phyloP scores from a whole-genome alignment of 306 rosid species.

The Pachyrhizus erosus region DNA sequence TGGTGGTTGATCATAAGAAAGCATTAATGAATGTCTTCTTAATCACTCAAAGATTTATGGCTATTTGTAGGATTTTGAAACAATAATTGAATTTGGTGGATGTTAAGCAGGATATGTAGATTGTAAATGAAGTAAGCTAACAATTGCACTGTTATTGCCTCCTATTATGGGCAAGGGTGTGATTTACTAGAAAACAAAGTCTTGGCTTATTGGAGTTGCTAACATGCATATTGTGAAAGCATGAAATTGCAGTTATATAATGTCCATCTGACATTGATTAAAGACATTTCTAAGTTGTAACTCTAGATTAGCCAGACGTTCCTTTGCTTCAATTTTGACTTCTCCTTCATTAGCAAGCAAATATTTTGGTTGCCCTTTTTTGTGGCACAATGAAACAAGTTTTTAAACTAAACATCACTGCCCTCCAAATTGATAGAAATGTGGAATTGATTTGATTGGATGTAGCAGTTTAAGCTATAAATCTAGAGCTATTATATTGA shows the following conservation, averaged over 20 bases:
- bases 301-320: neutral
- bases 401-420: neutral
- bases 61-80: slow-evolving; percentile 16
- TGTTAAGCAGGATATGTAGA: slow-evolving; percentile 12
- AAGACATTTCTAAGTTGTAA: neutral
- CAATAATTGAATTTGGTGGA: slow-evolving; percentile 26
- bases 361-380: neutral
- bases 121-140: neutral
- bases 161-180: neutral
- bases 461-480: neutral
- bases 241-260: neutral
- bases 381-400: neutral
- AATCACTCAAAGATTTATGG: slow-evolving; percentile 26
- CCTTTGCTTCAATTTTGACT: neutral
- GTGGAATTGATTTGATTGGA: neutral
- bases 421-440: neutral
- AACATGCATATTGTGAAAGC: neutral
- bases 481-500: neutral
- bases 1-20: slow-evolving; percentile 33
- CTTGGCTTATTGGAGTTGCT: neutral
- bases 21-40: slow-evolving; percentile 19
- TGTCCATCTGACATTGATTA: neutral
- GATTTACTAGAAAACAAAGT: slow-evolving; percentile 20
- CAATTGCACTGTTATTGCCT: neutral
- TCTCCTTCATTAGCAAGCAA: neutral